Evolutionary conservation across 208 protist species (phyloP).

Genomic region (Sergeia podlipaevii): DNA sequence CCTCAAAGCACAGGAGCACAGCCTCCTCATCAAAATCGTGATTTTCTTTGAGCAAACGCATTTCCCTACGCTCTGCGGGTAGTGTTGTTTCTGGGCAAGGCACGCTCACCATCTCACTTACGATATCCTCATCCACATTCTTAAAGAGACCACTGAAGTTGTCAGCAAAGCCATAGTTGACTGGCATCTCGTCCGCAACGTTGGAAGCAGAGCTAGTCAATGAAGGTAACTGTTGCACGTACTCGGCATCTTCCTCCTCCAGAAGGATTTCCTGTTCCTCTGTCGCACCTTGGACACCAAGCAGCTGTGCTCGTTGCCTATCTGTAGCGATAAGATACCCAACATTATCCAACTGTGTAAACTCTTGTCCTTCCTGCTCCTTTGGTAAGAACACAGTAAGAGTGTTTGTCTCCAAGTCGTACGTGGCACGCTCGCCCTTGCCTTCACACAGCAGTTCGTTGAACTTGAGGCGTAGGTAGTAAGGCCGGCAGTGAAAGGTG

Average conservation of each 20-base stretch:
- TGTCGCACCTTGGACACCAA: conserved; percentile 21
- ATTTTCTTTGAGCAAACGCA: conserved; percentile 43
- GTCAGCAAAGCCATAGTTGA: conserved; percentile 80
- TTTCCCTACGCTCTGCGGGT: conserved; percentile 33
- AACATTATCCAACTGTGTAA: conserved; percentile 83
- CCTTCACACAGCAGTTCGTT: conserved; percentile 70
- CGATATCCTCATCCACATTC: conserved; percentile 44
- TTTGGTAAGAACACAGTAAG: conserved; percentile 86
- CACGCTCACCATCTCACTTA: conserved; percentile 56
- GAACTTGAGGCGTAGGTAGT: conserved; percentile 89
- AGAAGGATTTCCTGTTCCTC: conserved; percentile 11
- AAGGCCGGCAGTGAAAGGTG: conserved; percentile 86
- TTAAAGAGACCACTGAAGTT: conserved; percentile 73
- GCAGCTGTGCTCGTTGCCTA: conserved; percentile 52
- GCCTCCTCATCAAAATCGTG: conserved; percentile 71
- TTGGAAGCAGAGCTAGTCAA: neutral
- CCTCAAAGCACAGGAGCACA: conserved; percentile 59
- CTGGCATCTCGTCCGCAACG: neutral
- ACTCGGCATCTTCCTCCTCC: conserved; percentile 72
- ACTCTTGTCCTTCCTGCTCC: conserved; percentile 47
- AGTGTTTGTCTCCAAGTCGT: conserved; percentile 65
- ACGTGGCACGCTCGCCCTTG: conserved; percentile 69
- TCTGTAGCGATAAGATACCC: conserved; percentile 83
- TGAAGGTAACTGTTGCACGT: conserved; percentile 42
- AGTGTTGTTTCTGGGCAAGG: conserved; percentile 48